Conservation (phyloP, 768 basidiomycete genomes). For the Sistotremastrum niveocremeum region DNA sequence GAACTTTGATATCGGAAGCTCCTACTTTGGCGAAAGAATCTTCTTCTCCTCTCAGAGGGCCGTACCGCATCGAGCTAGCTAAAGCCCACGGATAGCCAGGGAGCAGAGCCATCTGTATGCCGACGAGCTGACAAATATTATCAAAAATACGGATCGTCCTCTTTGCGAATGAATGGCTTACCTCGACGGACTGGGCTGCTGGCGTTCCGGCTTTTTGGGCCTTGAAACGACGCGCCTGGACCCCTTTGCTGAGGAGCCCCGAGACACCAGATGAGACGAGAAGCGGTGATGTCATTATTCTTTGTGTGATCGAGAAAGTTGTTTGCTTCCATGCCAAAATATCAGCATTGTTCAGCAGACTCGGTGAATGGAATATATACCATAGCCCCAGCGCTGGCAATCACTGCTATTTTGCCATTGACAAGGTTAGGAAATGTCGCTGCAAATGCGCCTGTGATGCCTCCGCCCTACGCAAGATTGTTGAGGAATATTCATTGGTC, state of each 20-base stretch:
- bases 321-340: not conserved
- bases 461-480: slow-evolving; percentile 49
- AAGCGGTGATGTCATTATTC: not conserved
- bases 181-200: not conserved
- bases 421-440: slow-evolving; percentile 62
- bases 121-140: not conserved
- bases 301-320: not conserved
- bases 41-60: slow-evolving; percentile 14
- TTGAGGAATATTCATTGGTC: not conserved
- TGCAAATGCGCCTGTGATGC: slow-evolving; percentile 55
- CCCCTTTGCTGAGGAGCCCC: not conserved
- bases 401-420: slow-evolving; percentile 46
- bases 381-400: slow-evolving; percentile 58
- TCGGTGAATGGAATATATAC: slow-evolving; percentile 18
- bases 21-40: slow-evolving; percentile 12
- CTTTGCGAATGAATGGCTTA: not conserved
- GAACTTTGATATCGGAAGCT: slow-evolving; percentile 1
- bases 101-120: slow-evolving; percentile 4
- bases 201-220: not conserved
- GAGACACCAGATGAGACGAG: not conserved
- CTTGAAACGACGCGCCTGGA: not conserved
- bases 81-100: slow-evolving; percentile 9
- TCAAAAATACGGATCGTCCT: not conserved
- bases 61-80: slow-evolving; percentile 9
- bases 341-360: not conserved